Evolutionary conservation across 2,329 filamentous ascomycete species (phyloP).

Genomic region (Trichophyton mentagrophytes): DNA sequence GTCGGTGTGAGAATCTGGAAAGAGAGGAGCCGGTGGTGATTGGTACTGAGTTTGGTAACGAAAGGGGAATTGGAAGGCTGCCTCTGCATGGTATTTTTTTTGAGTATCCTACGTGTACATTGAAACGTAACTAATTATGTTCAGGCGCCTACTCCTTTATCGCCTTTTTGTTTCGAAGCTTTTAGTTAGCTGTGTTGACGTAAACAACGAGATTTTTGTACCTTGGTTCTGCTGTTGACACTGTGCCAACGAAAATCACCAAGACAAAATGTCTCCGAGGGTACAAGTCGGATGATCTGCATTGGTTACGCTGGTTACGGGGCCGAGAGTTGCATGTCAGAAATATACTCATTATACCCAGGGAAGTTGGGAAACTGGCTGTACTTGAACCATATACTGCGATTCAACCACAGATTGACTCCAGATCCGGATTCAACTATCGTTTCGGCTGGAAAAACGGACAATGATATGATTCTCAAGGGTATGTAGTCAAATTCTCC

Average conservation of each 20-base stretch:
- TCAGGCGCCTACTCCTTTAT: too few relatives aligned
- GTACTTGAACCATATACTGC: not conserved
- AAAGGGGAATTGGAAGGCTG: too few relatives aligned
- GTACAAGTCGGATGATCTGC: not conserved
- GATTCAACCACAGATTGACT: not conserved
- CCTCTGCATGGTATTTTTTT: too few relatives aligned
- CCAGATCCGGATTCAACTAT: not conserved
- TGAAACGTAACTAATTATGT: too few relatives aligned
- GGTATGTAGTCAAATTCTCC: not conserved
- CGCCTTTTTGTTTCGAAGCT: too few relatives aligned
- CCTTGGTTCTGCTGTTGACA: too few relatives aligned
- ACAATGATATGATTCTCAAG: not conserved
- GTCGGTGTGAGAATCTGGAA: too few relatives aligned
- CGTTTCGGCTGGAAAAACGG: not conserved
- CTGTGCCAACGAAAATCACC: not conserved
- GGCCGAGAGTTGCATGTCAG: not conserved
- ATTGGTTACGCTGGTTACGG: not conserved
- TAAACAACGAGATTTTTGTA: too few relatives aligned
- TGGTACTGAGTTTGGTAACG: too few relatives aligned
- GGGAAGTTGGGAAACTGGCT: not conserved
- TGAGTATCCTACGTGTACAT: too few relatives aligned
- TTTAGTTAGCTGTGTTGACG: too few relatives aligned
- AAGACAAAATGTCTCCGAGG: not conserved
- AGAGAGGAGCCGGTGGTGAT: too few relatives aligned
- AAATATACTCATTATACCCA: not conserved